phyloP scores from a whole-genome alignment of 2,329 filamentous ascomycete species.

The Paracamarosporium sp. region DNA sequence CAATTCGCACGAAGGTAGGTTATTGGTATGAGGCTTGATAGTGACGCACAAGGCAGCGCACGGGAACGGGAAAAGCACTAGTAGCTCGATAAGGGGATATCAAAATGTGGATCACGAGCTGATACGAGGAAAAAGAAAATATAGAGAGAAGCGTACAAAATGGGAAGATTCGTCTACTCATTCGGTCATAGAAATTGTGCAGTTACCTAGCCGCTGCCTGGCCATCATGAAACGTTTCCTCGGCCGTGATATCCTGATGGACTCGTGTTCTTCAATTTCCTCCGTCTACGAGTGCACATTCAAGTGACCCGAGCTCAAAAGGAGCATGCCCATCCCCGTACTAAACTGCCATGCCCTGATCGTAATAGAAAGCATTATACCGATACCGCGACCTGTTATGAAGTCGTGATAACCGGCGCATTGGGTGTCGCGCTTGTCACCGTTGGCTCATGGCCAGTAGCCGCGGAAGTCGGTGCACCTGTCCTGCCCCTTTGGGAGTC shows the following conservation, averaged over 20 bases:
- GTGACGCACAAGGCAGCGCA: background rate
- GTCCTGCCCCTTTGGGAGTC: conserved; percentile 41
- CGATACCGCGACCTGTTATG: conserved; percentile 8
- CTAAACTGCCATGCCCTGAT: conserved; percentile 17
- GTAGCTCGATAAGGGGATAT: background rate
- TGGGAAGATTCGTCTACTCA: background rate
- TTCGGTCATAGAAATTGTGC: conserved; percentile 4
- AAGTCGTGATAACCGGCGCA: conserved; percentile 2
- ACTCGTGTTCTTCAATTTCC: background rate
- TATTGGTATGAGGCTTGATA: background rate
- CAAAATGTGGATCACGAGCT: background rate
- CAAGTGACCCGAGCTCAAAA: background rate
- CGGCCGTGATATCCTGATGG: conserved; percentile 12
- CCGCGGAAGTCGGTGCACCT: conserved; percentile 24
- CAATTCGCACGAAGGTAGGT: background rate
- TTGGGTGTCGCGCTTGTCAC: background rate
- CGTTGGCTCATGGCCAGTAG: conserved; percentile 9
- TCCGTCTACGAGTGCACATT: background rate
- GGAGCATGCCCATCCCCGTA: conserved; percentile 2
- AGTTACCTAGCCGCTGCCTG: background rate
- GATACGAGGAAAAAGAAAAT: background rate
- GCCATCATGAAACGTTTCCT: background rate
- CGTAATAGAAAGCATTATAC: conserved; percentile 12
- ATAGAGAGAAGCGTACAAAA: background rate
- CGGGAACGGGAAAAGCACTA: background rate